Base-by-base conservation (phyloP, 495 filamentous ascomycete species). In the Podospora comata region DNA sequence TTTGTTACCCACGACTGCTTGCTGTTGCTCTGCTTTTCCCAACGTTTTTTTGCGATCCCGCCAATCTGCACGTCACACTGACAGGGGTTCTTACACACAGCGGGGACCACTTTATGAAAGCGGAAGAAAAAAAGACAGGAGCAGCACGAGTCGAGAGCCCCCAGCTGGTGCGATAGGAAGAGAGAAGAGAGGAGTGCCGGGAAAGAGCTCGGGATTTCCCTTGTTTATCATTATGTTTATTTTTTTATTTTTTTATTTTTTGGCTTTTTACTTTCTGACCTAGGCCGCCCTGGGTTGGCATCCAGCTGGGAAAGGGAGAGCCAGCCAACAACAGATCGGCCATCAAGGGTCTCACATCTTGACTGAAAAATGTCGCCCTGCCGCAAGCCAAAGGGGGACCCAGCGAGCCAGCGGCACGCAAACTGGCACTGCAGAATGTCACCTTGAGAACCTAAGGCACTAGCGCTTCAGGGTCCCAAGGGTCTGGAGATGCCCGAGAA, bases 1-100 rank as follows among this genome's bases (percentile, higher is more conserved):
- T 71, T 56, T 68, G 62, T 60, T 44, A 66, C 39, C 39, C 39
- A 48, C 39, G 39, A 48, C 39, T 48, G 39, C 39, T 48, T 48
- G 39, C 15, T 48, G 39, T 48, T 18, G 30, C 61, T 26, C 9
- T n/a, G 26, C 23, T 27, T 27, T 65, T 60, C 68, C 60, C 65
- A 71, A 71, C 64, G 71, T 56, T 67, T 71, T 71, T 65, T 28
- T 18, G 54, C 26, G 66, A 62, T 65, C 65, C 65, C 69, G 59
- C 69, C 70, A 73, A 71, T 67, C 65, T 73, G 69, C 65, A 68
- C 67, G 70, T 67, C 67, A 68, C 68, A 70, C 67, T 61, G 28
- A 34, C 64, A 63, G 62, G 67, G 67, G 59, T 61, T 11, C 19
- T 58, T 39, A 23, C 15, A 48, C 39, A 55, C 32, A 20, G 18